Evolutionary conservation across 2,329 filamentous ascomycete genomes (phyloP).

Genomic region (Bipolaris zeicola): DNA sequence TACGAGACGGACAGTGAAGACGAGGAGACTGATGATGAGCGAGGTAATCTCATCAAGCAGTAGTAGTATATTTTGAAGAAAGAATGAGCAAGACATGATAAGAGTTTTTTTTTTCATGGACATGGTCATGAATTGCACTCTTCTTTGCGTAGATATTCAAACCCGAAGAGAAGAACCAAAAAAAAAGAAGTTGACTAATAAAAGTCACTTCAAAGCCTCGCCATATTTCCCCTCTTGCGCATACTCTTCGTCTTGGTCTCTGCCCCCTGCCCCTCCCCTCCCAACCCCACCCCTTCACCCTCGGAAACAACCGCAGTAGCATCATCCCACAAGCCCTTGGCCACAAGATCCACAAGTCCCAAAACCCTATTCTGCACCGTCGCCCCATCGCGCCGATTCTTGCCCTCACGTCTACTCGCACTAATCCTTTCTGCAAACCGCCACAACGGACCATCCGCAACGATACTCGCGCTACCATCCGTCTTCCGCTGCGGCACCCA

Average conservation of each 20-base stretch:
- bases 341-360: slow-evolving; percentile 74
- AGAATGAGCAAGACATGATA: no score
- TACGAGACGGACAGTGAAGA: slow-evolving; percentile 3
- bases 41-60: slow-evolving; percentile 44
- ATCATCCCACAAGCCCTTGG: slow-evolving; percentile 68
- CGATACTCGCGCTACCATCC: slow-evolving; percentile 62
- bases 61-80: not conserved
- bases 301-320: slow-evolving; percentile 27
- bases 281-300: not conserved
- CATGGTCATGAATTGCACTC: no score
- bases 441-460: slow-evolving; percentile 81
- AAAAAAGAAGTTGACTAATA: not conserved
- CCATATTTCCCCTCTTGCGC: slow-evolving; percentile 43
- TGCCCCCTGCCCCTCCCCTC: not conserved
- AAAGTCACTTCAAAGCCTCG: slow-evolving; percentile 31
- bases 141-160: not conserved
- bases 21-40: slow-evolving; percentile 10
- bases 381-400: slow-evolving; percentile 91
- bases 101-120: no score
- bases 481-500: slow-evolving; percentile 71
- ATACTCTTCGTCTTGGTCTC: slow-evolving; percentile 34
- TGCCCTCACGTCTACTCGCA: slow-evolving; percentile 82
- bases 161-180: not conserved
- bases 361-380: slow-evolving; percentile 86
- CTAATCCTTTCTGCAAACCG: slow-evolving; percentile 90